Evolutionary conservation across 371 early-diverging fungal species (phyloP), one percentile per base, ranked within the genome.

Genomic region (Mucor plumbeus): DNA sequence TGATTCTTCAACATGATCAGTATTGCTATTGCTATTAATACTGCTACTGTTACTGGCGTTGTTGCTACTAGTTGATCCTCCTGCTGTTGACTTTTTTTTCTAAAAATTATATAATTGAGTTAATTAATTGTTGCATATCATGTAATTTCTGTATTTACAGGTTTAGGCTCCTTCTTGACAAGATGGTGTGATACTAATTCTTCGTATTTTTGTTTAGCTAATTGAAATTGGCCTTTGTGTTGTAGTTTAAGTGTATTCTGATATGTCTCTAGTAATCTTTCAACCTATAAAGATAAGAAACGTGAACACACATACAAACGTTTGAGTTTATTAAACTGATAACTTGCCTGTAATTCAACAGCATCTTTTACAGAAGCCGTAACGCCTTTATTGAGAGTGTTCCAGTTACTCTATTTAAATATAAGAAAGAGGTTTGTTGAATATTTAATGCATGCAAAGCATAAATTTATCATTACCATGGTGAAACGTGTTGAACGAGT

Each of bases 231-330:
- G 7, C 81, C 84, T 54, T 81, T 78, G 53, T 85, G 85, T 5
- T 86, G 82, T 21, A 84, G 61, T 33, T 77, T 70, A 7, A 88
- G 76, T 0, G 87, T 82, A 47, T 73, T 60, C 48, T 87, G 80
- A 47, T 87, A 88, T 19, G 65, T 65, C 14, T 78, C 76, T 7
- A 88, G 65, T 36, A 82, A 77, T 31, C 78, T 75, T 63, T 87
- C 86, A 11, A 85, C 75, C 88, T 88, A 64, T 17, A 8, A 9
- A 5, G 15, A 47, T 15, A 58, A 26, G 26, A 26, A 26, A 38
- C 5, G 5, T 38, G 1, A 38, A 38, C 7, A 38, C 38, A 38
- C 11, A 21, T 34, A 15, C 19, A n/a, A 36, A 26, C 17, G 19
- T 35, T 35, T 56, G n/a, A 6, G 35, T 34, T 9, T 3, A n/a